Evolutionary conservation across 306 rosid species (phyloP), one percentile per base, ranked within the genome.

Genomic region (Luffa acutangula): DNA sequence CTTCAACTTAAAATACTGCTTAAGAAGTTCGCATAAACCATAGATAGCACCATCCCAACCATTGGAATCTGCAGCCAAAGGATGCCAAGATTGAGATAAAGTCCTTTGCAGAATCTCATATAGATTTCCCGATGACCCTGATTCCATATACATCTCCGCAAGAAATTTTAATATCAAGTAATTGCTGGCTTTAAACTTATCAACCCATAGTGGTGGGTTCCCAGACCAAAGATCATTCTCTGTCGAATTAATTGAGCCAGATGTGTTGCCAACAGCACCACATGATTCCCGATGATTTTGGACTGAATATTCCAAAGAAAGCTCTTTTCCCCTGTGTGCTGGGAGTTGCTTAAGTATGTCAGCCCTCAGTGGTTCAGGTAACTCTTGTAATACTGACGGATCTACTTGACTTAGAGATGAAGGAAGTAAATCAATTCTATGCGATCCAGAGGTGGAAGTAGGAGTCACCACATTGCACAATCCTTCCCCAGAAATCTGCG

Each of bases 381-480:
- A 79, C 79, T 92, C 92, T 83, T 53, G 85, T 66, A 90, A 87
- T 87, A 95, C 97, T 7, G 91, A 81, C 59, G 84, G 69, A 82
- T 92, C 98, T 57, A 92, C 87, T 91, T 95, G 98, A 82, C 97
- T 95, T 69, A 92, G 85, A 78, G 97, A 94, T 54, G 88, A 85
- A 80, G 98, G 98, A 85, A 92, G 86, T 53, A 92, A 65, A 85
- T 94, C 92, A 76, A 86, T 78, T 64, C 83, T 82, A 79, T 82
- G 88, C 78, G 84, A 85, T 76, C 76, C 83, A 13, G 85, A 86
- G 63, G 76, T 82, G 49, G 78, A 75, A 80, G 85, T 9, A 11
- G 56, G 75, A 76, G 65, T 11, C 52, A 51, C 79, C 71, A 80
- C 75, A 72, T 36, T 60, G 76, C 18, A 57, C 74, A 82, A 77